phyloP scores from a whole-genome alignment of 768 basidiomycete genomes.

The Saitozyma podzolica region DNA sequence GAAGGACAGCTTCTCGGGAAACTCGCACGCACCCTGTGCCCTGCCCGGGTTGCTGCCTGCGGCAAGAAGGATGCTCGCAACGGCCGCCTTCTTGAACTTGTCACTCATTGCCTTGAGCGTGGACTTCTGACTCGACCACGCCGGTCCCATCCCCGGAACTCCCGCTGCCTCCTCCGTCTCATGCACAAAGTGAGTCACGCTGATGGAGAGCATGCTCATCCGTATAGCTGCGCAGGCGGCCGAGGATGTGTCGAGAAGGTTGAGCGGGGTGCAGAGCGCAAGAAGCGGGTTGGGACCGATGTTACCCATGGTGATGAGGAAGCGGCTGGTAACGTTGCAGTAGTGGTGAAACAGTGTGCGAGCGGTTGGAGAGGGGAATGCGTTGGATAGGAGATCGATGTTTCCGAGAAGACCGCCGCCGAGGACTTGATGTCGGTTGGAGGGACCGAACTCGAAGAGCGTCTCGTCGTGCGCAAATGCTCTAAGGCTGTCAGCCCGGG shows the following conservation, averaged over 20 bases:
- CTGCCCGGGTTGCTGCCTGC: constrained; percentile 1
- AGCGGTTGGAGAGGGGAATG: constrained; percentile 34
- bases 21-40: too few species aligned
- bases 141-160: constrained; percentile 1
- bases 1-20: too few species aligned
- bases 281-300: constrained; percentile 40
- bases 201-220: constrained; percentile 40
- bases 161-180: constrained; percentile 20
- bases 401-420: constrained; percentile 2
- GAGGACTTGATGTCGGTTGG: constrained; percentile 15
- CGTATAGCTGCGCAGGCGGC: constrained; percentile 37
- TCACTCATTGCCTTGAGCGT: constrained; percentile 27
- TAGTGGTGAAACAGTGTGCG: constrained; percentile 38
- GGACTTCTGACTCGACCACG: constrained; percentile 17
- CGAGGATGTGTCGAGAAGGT: constrained; percentile 33
- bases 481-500: constrained; percentile 7
- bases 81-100: constrained; percentile 33
- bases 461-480: constrained; percentile 23
- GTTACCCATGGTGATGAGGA: constrained; percentile 40
- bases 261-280: constrained; percentile 31
- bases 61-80: constrained; percentile 28
- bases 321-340: constrained; percentile 25
- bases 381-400: constrained; percentile 31
- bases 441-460: constrained; percentile 34
- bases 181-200: constrained; percentile 31